These are phyloP conservation scores for Styphnolobium japonicum DNA, from an alignment of 306 rosid genomes.

Conservation along the genomic window DNA sequence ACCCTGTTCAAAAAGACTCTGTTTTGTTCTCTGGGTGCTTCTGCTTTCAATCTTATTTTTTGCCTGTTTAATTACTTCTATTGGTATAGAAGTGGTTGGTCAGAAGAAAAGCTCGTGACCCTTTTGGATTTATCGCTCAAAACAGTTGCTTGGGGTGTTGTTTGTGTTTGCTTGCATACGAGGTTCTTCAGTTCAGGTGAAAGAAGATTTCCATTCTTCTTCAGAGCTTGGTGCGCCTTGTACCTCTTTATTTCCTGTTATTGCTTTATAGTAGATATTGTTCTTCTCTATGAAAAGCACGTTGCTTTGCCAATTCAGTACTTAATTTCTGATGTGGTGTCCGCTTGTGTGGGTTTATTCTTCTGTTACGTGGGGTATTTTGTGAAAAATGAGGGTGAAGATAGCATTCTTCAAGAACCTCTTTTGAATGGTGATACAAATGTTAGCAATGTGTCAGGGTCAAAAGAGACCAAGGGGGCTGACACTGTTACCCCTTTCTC, in stretches of 20 bases:
- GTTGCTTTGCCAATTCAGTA: constrained; percentile 12
- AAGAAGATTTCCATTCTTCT: constrained; percentile 28
- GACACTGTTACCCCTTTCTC: constrained; percentile 50
- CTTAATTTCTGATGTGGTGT: constrained; percentile 40
- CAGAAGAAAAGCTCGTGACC: constrained; percentile 35
- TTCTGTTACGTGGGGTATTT: constrained; percentile 35
- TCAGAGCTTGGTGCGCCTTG: constrained; percentile 46
- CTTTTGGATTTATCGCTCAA: constrained; percentile 41
- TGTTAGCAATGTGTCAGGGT: background rate
- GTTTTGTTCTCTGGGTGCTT: constrained; percentile 35
- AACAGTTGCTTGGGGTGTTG: constrained; percentile 39
- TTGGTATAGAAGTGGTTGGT: constrained; percentile 35
- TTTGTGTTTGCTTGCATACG: constrained; percentile 24
- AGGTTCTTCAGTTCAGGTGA: constrained; percentile 29
- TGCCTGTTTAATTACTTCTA: constrained; percentile 24
- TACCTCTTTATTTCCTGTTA: constrained; percentile 36
- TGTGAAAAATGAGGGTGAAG: constrained; percentile 33
- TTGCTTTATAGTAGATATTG: constrained; percentile 22
- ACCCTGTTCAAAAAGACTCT: constrained; percentile 1
- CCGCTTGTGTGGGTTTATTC: constrained; percentile 28
- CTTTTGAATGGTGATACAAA: constrained; percentile 35
- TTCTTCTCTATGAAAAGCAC: constrained; percentile 27
- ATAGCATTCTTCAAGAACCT: constrained; percentile 32
- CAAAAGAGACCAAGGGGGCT: constrained; percentile 34
- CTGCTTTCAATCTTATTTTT: constrained; percentile 24